Percentiles rank a stretch among this genome's conserved stretches.
These are phyloP conservation scores for Mycena vitilis DNA, from an alignment of 768 basidiomycete species.

Conservation along the genomic window DNA sequence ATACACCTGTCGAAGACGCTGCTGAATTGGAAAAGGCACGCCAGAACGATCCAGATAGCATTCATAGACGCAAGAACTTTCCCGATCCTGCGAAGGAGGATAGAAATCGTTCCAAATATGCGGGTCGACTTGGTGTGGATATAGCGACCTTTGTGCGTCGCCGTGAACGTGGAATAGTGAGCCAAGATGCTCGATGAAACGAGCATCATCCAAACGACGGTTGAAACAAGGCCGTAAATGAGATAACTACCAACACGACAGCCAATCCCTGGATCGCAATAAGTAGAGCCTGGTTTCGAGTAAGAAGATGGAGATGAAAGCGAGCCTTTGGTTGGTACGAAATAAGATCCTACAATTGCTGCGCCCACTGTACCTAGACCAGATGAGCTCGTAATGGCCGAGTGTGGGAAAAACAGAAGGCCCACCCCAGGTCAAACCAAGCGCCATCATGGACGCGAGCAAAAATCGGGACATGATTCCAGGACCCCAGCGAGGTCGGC, in stretches of 20 bases:
- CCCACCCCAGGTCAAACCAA: conserved; percentile 36
- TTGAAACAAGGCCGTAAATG: conserved; percentile 46
- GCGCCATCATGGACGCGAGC: conserved; percentile 34
- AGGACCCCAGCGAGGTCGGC: conserved; percentile 26
- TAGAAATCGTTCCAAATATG: conserved; percentile 39
- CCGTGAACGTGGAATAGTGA: conserved; percentile 36
- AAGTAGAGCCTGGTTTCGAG: neutral
- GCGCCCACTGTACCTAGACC: conserved; percentile 34
- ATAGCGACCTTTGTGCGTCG: conserved; percentile 19
- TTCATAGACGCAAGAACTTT: conserved; percentile 40
- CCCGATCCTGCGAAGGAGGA: conserved; percentile 37
- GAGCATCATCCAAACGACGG: conserved; percentile 47
- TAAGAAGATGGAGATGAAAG: neutral
- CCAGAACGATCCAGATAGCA: conserved; percentile 39
- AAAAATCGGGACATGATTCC: conserved; percentile 33
- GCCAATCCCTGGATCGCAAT: conserved; percentile 41
- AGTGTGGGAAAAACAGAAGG: neutral
- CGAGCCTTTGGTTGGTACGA: conserved; percentile 36
- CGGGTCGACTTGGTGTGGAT: conserved; percentile 41
- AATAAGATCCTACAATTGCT: conserved; percentile 35
- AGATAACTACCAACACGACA: conserved; percentile 47
- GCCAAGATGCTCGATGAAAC: conserved; percentile 43
- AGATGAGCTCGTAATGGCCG: neutral
- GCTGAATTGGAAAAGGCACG: conserved; percentile 42
- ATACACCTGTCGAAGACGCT: conserved; percentile 39